Evolutionary conservation across 768 basidiomycete genomes (phyloP), one percentile per base, ranked within the genome.

Genomic region (Paxillus ammoniavirescens): DNA sequence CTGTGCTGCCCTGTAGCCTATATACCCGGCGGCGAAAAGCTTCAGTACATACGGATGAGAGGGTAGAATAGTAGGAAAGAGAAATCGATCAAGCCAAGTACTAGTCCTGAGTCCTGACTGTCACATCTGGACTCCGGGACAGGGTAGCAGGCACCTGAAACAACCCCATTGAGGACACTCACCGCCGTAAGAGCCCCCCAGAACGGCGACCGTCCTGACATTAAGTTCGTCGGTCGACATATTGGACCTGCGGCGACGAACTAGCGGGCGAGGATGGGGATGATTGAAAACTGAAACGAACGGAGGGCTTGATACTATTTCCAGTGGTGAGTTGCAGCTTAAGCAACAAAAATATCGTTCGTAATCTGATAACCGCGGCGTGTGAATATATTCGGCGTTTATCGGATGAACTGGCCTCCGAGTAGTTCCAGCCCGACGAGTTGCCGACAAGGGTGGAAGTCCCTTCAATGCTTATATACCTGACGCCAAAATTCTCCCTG

Each of bases 171-270:
- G 26, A 8, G 3, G 7, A 23, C 4, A 46, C 52, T 59, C 21
- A 78, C 81, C 83, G 36, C 81, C 83, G 58, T 82, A 84, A 0
- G 80, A 76, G 1, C 73, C 81, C 0, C 83, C 83, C 10, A 84
- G 69, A 36, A 84, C 76, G 40, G 77, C 77, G 10, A 84, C 76
- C 5, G 78, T 82, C 30, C 40, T 60, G 0, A 48, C 5, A 18
- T n/a, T 26, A 14, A 5, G 26, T 31, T 42, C 40, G 26, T 50
- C 47, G 9, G 36, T 30, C 26, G 59, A 56, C 59, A 60, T 60
- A 35, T 23, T 35, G 37, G n/a, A 17, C 28, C 18, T 17, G 28
- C 38, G 3, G 10, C 31, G 31, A 31, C 31, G 31, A 31, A 10
- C 31, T 9, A 10, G 10, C 31, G 31, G 31, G 31, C 31, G 31